Evolutionary conservation across 306 rosid species (phyloP).

Genomic region (Chamaecrista fasciculata): DNA sequence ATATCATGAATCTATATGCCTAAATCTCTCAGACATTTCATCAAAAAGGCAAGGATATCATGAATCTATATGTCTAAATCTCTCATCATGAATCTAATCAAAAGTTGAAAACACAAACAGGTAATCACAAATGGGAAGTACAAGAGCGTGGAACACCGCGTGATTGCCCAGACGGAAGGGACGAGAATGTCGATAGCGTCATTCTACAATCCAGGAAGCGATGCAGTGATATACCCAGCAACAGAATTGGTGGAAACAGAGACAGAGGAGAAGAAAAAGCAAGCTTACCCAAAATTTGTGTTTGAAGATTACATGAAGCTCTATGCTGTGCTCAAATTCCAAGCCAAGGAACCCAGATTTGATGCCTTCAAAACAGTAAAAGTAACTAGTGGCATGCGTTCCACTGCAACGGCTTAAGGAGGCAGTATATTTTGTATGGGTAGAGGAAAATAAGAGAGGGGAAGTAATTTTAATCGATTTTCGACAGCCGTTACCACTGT

Average conservation of each 20-base stretch:
- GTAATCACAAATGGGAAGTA: conserved; percentile 67
- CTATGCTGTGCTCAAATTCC: conserved; percentile 47
- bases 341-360: conserved; percentile 62
- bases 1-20: too few relatives aligned
- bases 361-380: conserved; percentile 52
- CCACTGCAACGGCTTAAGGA: conserved; percentile 48
- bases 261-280: conserved; percentile 44
- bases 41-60: too few relatives aligned
- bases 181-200: conserved; percentile 67
- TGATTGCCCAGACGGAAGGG: conserved; percentile 52
- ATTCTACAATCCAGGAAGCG: conserved; percentile 63
- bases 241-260: conserved; percentile 47
- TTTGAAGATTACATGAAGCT: conserved; percentile 69
- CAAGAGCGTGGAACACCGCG: conserved; percentile 62
- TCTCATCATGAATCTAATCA: not conserved
- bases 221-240: conserved; percentile 60
- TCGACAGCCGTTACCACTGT: too few relatives aligned
- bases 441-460: too few relatives aligned
- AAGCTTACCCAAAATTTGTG: conserved; percentile 55
- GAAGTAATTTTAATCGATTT: too few relatives aligned
- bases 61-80: too few relatives aligned
- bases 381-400: conserved; percentile 24
- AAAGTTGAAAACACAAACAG: not conserved
- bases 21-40: too few relatives aligned
- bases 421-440: not conserved